Evolutionary conservation across 2,329 filamentous ascomycete species (phyloP), one percentile per base, ranked within the genome.

Genomic region (Botryosphaeria agaves): DNA sequence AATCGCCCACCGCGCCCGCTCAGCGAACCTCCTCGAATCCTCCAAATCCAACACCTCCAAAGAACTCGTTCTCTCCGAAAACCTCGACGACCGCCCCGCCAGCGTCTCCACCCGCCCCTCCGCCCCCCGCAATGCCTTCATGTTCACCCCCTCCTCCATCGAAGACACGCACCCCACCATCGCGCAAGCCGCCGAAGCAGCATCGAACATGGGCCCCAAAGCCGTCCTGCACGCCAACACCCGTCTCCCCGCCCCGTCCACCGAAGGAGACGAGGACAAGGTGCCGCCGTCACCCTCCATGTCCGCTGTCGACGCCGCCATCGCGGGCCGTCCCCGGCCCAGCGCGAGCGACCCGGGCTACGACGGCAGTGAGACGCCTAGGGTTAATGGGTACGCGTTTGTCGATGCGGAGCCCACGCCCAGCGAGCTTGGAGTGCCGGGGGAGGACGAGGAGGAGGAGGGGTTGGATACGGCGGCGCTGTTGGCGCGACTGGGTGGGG

Each of bases 301-400:
- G 87, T 89, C 82, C 4, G 77, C 84, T 1, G 69, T 94, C 14
- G 72, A 76, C 39, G 83, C 85, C 41, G 85, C 85, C 6, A 83
- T 94, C 33, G 72, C 77, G 1, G 82, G 84, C 7, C 70, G 63
- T 5, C 71, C 76, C 4, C 67, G 71, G 6, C 57, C 63, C 2
- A 66, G 63, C 6, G 69, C 75, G 15, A 70, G 71, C 8, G 74
- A 82, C 40, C 50, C 59, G 7, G 64, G 64, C 2, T 69, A 61
- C 36, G 62, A 62, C 1, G 78, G 76, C 11, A 67, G 65, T 34
- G 84, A 91, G 51, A 95, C 87, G 0, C 89, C 87, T 0, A 69
- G 82, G 2, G 81, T 95, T 0, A 92, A 91, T 38, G 89, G 89
- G 1, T 98, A 94, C 50, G 71, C 83, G 0, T 95, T 93, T 53